Conservation (phyloP, 306 rosid species). For the Medicago arabica region DNA sequence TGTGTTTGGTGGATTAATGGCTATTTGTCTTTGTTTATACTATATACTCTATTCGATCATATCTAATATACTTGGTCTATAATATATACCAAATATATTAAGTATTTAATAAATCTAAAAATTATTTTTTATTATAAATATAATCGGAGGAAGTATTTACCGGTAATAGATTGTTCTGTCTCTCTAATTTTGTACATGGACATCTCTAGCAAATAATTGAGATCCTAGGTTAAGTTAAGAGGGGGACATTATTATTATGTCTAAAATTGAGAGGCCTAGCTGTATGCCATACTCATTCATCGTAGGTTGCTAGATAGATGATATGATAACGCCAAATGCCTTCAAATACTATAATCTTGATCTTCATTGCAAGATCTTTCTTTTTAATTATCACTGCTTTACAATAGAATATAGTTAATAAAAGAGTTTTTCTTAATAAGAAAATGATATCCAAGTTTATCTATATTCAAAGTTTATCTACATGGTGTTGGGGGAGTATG, state of each 20-base stretch:
- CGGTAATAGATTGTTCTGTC: too few relatives aligned
- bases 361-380: neutral
- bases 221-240: slow-evolving; percentile 56
- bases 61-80: too few relatives aligned
- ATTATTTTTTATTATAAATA: too few relatives aligned
- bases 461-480: too few relatives aligned
- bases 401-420: neutral
- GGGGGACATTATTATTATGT: slow-evolving; percentile 44
- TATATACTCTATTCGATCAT: too few relatives aligned
- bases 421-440: too few relatives aligned
- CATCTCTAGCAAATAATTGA: slow-evolving; percentile 52
- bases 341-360: slow-evolving; percentile 46
- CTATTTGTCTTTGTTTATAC: slow-evolving; percentile 20
- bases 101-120: too few relatives aligned
- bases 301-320: slow-evolving; percentile 48
- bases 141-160: too few relatives aligned
- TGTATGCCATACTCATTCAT: slow-evolving; percentile 51
- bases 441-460: too few relatives aligned
- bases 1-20: slow-evolving; percentile 43
- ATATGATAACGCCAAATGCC: slow-evolving; percentile 36
- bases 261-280: slow-evolving; percentile 47
- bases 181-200: neutral
- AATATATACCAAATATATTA: too few relatives aligned
- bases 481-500: too few relatives aligned
- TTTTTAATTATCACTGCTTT: too few relatives aligned